phyloP scores from a whole-genome alignment of 2,329 filamentous ascomycete species.

The Hypoxylon sp. region DNA sequence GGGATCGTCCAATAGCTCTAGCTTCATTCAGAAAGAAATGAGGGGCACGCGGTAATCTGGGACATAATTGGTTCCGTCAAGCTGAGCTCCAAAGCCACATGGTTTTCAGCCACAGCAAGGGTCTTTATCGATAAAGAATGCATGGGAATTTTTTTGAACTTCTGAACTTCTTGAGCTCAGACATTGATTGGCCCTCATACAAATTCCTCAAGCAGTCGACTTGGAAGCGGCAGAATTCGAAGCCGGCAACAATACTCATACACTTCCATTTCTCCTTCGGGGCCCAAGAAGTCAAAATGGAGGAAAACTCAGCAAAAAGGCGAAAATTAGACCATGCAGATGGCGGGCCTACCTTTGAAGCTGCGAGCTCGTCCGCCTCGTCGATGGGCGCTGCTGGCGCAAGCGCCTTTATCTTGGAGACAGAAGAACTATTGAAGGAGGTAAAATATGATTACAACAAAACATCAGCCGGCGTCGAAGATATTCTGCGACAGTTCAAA shows the following conservation, averaged over 20 bases:
- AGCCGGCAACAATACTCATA: constrained; percentile 7
- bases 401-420: constrained; percentile 71
- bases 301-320: constrained; percentile 62
- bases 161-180: neutral
- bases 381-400: constrained; percentile 59
- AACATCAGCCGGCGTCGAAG: constrained; percentile 64
- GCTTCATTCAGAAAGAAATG: constrained; percentile 19
- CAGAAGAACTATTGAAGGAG: constrained; percentile 71
- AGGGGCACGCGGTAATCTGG: constrained; percentile 12
- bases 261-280: neutral
- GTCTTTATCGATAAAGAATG: constrained; percentile 40
- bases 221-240: neutral
- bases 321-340: constrained; percentile 63
- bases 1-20: constrained; percentile 6
- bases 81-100: constrained; percentile 6
- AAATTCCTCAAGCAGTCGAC: neutral
- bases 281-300: constrained; percentile 55
- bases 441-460: constrained; percentile 67
- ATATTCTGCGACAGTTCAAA: constrained; percentile 67
- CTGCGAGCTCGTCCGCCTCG: constrained; percentile 58
- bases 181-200: constrained; percentile 1
- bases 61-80: neutral
- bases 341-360: constrained; percentile 57
- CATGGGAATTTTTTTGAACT: constrained; percentile 29
- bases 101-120: constrained; percentile 16